Percentiles rank a stretch among this genome's conserved stretches.
Evolutionary conservation across 352 stramenopile species (phyloP).

Genomic region (Peronospora belbahrii): DNA sequence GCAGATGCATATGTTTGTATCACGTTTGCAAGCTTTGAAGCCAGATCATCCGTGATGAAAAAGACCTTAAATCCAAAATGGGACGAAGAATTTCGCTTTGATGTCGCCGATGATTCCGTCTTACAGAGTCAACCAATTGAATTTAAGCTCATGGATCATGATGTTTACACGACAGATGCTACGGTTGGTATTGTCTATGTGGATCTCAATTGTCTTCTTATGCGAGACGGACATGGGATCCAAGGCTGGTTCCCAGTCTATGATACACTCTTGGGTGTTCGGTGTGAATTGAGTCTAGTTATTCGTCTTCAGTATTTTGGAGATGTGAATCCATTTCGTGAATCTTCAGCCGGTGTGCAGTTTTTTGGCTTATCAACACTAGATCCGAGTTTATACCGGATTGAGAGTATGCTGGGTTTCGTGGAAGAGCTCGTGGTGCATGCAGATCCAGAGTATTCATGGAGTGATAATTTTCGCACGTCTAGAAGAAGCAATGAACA

Average conservation of each 20-base stretch:
- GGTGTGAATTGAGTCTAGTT: slow-evolving; percentile 91
- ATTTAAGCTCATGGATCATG: slow-evolving; percentile 94
- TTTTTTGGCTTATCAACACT: slow-evolving; percentile 95
- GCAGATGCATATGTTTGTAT: slow-evolving; percentile 84
- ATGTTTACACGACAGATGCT: slow-evolving; percentile 90
- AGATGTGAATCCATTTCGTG: slow-evolving; percentile 95
- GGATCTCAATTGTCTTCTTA: slow-evolving; percentile 97
- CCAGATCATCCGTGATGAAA: slow-evolving; percentile 85
- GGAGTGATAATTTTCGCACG: slow-evolving; percentile 91
- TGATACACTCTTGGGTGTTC: slow-evolving; percentile 93
- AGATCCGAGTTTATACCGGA: slow-evolving; percentile 81
- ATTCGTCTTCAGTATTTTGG: slow-evolving; percentile 96
- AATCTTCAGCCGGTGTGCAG: slow-evolving; percentile 95
- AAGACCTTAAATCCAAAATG: slow-evolving; percentile 94
- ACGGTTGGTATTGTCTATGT: slow-evolving; percentile 97
- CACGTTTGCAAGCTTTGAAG: slow-evolving; percentile 80
- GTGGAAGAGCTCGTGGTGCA: slow-evolving; percentile 96
- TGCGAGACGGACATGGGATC: slow-evolving; percentile 86
- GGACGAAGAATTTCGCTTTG: slow-evolving; percentile 98
- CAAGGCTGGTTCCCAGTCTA: slow-evolving; percentile 98
- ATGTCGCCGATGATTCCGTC: slow-evolving; percentile 96
- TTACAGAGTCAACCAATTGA: slow-evolving; percentile 97
- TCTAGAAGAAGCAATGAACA: slow-evolving; percentile 93
- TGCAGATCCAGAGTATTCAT: slow-evolving; percentile 97
- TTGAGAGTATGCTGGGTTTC: slow-evolving; percentile 89